A percentile compares a stretch with the other conserved stretches of the same genome.
Evolutionary conservation across 176 grass and related monocot species (phyloP).

Genomic region (Puya raimondii): DNA sequence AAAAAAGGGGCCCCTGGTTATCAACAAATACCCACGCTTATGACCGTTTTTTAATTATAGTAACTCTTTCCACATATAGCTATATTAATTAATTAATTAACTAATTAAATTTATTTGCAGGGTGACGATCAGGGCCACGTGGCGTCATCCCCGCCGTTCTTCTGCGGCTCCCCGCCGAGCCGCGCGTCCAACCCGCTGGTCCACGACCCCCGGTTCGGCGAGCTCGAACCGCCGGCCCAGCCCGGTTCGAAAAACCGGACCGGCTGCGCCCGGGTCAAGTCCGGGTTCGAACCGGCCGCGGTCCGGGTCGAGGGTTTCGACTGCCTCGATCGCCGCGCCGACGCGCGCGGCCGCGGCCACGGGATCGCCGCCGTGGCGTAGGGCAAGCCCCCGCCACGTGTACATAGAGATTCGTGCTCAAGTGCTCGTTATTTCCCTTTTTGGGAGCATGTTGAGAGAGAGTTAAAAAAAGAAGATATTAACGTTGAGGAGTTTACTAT

Average conservation of each 20-base stretch:
- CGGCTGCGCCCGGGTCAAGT: slow-evolving; percentile 38
- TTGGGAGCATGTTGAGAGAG: no score
- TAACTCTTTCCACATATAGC: no score
- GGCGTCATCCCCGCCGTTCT: slow-evolving; percentile 58
- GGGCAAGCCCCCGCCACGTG: slow-evolving; percentile 32
- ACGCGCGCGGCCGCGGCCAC: slow-evolving; percentile 46
- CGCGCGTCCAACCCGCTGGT: slow-evolving; percentile 75
- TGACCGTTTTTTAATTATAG: no score
- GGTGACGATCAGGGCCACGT: slow-evolving; percentile 42
- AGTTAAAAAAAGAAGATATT: no score
- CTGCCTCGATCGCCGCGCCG: slow-evolving; percentile 66
- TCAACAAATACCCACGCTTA: no score
- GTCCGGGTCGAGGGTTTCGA: slow-evolving; percentile 97
- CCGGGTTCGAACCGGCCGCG: slow-evolving; percentile 49
- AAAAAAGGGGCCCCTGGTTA: no score
- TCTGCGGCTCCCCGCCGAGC: slow-evolving; percentile 80
- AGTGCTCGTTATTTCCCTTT: no score
- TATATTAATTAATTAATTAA: no score
- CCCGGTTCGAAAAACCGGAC: slow-evolving; percentile 15
- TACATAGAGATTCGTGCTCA: background rate
- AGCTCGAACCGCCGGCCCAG: slow-evolving; percentile 30
- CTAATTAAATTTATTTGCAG: slow-evolving; percentile 9
- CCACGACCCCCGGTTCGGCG: slow-evolving; percentile 70
- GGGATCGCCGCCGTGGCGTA: slow-evolving; percentile 84
- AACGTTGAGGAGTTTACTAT: no score